Percentiles rank a stretch among this genome's conserved stretches.
Conservation (phyloP, 1,284 basidiomycete genomes). For the Malassezia cuniculi region DNA sequence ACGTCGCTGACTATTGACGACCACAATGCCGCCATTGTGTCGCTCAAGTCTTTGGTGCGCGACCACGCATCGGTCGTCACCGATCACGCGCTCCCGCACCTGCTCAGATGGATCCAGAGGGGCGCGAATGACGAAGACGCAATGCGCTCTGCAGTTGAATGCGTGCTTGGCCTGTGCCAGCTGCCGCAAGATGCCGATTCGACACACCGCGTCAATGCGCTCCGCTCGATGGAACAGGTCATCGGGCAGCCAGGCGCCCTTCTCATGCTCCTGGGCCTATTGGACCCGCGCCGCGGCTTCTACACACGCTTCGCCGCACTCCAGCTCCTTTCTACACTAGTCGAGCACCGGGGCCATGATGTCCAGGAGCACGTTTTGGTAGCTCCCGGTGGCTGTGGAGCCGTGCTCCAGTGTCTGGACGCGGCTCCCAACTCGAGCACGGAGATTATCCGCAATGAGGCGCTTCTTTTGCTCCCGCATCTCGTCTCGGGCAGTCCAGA, state of each 20-base stretch:
- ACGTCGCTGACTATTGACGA: constrained; percentile 50
- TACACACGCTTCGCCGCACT: constrained; percentile 77
- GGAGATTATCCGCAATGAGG: constrained; percentile 43
- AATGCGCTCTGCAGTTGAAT: constrained; percentile 26
- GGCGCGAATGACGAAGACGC: constrained; percentile 33
- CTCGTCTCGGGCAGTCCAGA: constrained; percentile 76
- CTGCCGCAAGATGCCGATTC: constrained; percentile 12
- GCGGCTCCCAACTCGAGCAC: constrained; percentile 46
- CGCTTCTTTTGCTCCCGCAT: constrained; percentile 64
- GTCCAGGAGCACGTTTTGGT: constrained; percentile 82
- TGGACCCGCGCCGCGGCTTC: constrained; percentile 50
- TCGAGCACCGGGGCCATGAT: constrained; percentile 53
- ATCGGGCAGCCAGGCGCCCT: constrained; percentile 59
- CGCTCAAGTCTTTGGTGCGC: constrained; percentile 77
- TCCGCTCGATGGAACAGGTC: constrained; percentile 60
- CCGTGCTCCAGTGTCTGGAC: constrained; percentile 53
- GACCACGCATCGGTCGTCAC: constrained; percentile 61
- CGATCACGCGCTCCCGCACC: constrained; percentile 25
- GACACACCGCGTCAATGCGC: constrained; percentile 44
- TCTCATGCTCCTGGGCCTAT: constrained; percentile 63
- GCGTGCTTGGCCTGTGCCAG: constrained; percentile 33
- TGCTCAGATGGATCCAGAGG: constrained; percentile 22
- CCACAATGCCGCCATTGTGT: constrained; percentile 74
- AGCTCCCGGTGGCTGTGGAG: constrained; percentile 58
- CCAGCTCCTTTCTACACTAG: constrained; percentile 73